Evolutionary conservation across 2,329 filamentous ascomycete species (phyloP).

Genomic region (Boeremia exigua): DNA sequence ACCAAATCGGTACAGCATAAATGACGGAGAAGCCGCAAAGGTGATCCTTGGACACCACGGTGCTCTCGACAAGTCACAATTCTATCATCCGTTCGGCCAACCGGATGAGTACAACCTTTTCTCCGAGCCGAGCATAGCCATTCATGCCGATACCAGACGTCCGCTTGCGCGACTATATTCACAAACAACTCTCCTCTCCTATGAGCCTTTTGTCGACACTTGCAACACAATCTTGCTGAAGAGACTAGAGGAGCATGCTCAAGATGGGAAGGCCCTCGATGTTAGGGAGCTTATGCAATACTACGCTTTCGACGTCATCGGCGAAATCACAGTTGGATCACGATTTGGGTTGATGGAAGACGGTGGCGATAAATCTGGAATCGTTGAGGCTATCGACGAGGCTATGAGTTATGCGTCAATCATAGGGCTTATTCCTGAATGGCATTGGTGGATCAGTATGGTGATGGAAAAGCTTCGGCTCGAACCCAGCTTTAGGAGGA

Average conservation of each 20-base stretch:
- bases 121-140: conserved; percentile 39
- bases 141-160: conserved; percentile 45
- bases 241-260: conserved; percentile 34
- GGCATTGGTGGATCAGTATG: conserved; percentile 6
- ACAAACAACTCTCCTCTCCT: conserved; percentile 46
- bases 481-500: background rate
- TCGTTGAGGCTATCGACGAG: conserved; percentile 10
- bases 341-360: conserved; percentile 24
- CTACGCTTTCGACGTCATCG: conserved; percentile 61
- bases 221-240: conserved; percentile 42
- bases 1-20: conserved; percentile 24
- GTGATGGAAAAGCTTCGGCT: background rate
- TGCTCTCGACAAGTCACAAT: conserved; percentile 10
- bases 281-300: conserved; percentile 55
- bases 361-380: conserved; percentile 11
- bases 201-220: conserved; percentile 50
- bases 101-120: conserved; percentile 44
- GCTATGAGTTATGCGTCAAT: background rate
- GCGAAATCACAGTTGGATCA: conserved; percentile 55
- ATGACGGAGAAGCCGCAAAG: conserved; percentile 16
- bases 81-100: conserved; percentile 36
- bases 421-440: conserved; percentile 13
- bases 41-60: conserved; percentile 15
- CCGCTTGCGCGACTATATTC: conserved; percentile 48
- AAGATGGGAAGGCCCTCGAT: conserved; percentile 43